Conservation (phyloP, 2,329 filamentous ascomycete genomes). For the Colletotrichum sansevieriae region DNA sequence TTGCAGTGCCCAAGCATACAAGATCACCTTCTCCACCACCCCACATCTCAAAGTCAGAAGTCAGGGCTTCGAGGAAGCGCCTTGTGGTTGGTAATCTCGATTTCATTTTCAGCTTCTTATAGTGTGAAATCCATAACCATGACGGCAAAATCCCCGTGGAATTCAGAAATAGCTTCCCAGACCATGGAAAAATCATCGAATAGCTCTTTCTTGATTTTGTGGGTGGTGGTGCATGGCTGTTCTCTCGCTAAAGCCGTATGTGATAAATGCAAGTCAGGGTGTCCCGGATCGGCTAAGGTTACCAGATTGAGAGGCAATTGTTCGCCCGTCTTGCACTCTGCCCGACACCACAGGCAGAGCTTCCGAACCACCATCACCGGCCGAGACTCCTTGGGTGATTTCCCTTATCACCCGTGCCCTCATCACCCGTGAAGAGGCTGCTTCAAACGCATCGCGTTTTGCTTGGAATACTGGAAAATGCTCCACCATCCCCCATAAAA, state of each 20-base stretch:
- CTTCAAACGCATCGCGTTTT: neutral
- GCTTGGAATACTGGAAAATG: constrained; percentile 5
- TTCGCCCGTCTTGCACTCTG: neutral
- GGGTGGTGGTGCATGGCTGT: no score
- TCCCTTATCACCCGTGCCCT: neutral
- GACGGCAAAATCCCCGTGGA: neutral
- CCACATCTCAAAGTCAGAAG: no score
- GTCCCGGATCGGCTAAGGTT: neutral
- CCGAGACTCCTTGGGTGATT: neutral
- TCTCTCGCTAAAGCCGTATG: neutral
- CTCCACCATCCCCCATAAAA: constrained; percentile 9
- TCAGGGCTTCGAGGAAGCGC: no score
- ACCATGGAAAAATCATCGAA: constrained; percentile 1
- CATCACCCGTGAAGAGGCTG: neutral
- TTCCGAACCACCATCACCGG: neutral
- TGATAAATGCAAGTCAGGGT: neutral
- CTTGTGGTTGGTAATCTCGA: no score
- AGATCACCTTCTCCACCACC: neutral
- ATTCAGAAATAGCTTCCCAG: neutral
- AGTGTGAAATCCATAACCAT: neutral
- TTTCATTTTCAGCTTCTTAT: no score
- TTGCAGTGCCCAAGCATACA: no score
- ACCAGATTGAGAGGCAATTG: neutral
- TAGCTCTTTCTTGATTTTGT: no score
- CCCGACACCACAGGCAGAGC: neutral